phyloP scores from a whole-genome alignment of 2,329 filamentous ascomycete species.

The Trichothecium sympodiale region DNA sequence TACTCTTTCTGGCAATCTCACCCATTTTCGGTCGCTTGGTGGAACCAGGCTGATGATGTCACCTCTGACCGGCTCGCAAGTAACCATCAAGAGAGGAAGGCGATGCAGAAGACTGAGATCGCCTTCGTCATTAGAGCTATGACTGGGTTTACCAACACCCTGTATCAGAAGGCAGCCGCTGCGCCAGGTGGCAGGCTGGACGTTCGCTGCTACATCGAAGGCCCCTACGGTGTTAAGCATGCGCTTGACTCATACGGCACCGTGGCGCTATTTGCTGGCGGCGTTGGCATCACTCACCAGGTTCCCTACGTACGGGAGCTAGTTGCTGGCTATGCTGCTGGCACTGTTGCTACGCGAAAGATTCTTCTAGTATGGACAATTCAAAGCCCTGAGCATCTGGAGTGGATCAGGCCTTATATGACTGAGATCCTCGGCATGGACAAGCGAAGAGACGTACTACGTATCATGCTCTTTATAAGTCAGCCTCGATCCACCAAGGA shows the following conservation, averaged over 20 bases:
- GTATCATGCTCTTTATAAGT: constrained; percentile 70
- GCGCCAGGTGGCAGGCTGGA: constrained; percentile 48
- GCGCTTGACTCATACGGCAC: constrained; percentile 66
- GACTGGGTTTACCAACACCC: constrained; percentile 59
- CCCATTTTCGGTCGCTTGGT: constrained; percentile 72
- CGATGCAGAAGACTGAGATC: constrained; percentile 52
- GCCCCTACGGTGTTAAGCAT: constrained; percentile 66
- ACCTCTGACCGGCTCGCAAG: constrained; percentile 45
- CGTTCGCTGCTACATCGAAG: constrained; percentile 60
- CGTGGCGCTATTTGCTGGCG: constrained; percentile 67
- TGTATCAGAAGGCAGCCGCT: constrained; percentile 58
- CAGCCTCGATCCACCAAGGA: constrained; percentile 66
- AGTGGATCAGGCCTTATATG: constrained; percentile 81
- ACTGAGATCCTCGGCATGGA: constrained; percentile 68
- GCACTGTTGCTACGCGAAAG: constrained; percentile 59
- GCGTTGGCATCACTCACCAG: constrained; percentile 72
- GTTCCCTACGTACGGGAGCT: constrained; percentile 66
- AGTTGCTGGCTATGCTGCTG: constrained; percentile 55
- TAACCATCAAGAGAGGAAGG: constrained; percentile 45
- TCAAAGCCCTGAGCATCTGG: constrained; percentile 67
- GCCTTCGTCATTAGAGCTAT: constrained; percentile 64
- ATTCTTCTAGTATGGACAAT: constrained; percentile 71
- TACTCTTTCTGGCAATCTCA: constrained; percentile 66
- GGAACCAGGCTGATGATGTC: constrained; percentile 48
- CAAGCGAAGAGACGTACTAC: constrained; percentile 59